These are phyloP conservation scores for Pleurotus platypus DNA, from an alignment of 768 basidiomycete species.

Conservation along the genomic window DNA sequence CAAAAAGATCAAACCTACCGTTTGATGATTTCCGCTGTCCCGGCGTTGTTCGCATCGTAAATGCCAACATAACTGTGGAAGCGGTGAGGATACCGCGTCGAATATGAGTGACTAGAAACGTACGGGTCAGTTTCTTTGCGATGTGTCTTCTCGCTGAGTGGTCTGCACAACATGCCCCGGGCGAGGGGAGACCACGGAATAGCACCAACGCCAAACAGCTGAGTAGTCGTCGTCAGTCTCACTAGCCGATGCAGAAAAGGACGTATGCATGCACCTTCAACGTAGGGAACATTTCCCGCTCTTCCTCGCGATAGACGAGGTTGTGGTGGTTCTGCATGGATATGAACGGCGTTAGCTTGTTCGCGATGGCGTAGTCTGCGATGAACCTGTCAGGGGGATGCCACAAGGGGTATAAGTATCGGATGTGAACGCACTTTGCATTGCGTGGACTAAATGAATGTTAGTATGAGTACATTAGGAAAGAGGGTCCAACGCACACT, in stretches of 20 bases:
- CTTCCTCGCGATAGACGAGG: conserved; percentile 62
- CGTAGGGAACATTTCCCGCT: conserved; percentile 60
- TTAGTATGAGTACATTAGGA: neutral
- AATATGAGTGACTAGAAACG: neutral
- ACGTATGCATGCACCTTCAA: conserved; percentile 24
- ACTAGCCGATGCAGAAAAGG: neutral
- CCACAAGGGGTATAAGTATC: too few relatives aligned
- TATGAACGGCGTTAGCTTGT: conserved; percentile 59
- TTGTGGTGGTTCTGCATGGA: conserved; percentile 70
- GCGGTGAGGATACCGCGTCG: neutral
- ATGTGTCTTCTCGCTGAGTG: conserved; percentile 28
- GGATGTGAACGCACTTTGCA: conserved; percentile 42
- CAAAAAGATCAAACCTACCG: conserved; percentile 24
- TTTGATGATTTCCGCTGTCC: conserved; percentile 32
- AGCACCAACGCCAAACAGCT: conserved; percentile 50
- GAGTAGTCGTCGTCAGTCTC: neutral
- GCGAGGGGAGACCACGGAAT: conserved; percentile 62
- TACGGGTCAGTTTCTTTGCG: conserved; percentile 36
- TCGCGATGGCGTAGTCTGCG: conserved; percentile 56
- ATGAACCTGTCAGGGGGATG: neutral
- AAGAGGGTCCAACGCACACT: conserved; percentile 30
- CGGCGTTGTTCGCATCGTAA: conserved; percentile 13
- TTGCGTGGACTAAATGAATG: conserved; percentile 38
- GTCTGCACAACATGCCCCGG: conserved; percentile 45
- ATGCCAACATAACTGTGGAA: neutral